Evolutionary conservation across 140 eudicot species (phyloP), one percentile per base, ranked within the genome.

Genomic region (Senecio squalidus): DNA sequence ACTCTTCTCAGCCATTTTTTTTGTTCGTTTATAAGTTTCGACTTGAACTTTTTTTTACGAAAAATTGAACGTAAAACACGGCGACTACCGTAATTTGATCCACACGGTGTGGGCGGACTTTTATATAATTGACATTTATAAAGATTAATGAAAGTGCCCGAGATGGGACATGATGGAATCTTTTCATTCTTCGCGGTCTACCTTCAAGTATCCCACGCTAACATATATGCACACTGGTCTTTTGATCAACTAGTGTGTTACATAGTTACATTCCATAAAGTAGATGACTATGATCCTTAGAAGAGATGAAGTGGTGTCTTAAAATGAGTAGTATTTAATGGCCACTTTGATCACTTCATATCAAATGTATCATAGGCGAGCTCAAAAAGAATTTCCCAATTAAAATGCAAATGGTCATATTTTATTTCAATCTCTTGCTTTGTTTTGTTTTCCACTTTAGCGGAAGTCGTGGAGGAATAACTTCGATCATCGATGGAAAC

Each of bases 221-320:
- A n/a, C n/a, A n/a, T n/a, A n/a, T n/a, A n/a, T n/a, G n/a, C n/a
- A n/a, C n/a, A n/a, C n/a, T n/a, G n/a, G n/a, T n/a, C n/a, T n/a
- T n/a, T n/a, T n/a, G n/a, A n/a, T 4, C 13, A 15, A 9, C 36
- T 60, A 41, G 36, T 60, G 52, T 39, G 14, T 31, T 31, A 11
- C 64, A 63, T 33, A 14, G n/a, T 48, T 36, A n/a, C 47, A 16
- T 39, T 33, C 60, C 47, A 59, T 59, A 59, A 59, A 48, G 17
- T 1, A 39, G 45, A 18, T n/a, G n/a, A 43, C 39, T 46, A 47
- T 48, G 43, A 57, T n/a, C 62, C 26, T 69, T 49, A 34, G 58
- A 58, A 51, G 29, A 68, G 43, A 68, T 24, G 15, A 28, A 60
- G 75, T 70, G 69, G 41, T 50, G 49, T 18, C 51, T 40, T 60